These are phyloP conservation scores for Phytophthora boehmeriae DNA, from an alignment of 352 stramenopile genomes.

Conservation along the genomic window DNA sequence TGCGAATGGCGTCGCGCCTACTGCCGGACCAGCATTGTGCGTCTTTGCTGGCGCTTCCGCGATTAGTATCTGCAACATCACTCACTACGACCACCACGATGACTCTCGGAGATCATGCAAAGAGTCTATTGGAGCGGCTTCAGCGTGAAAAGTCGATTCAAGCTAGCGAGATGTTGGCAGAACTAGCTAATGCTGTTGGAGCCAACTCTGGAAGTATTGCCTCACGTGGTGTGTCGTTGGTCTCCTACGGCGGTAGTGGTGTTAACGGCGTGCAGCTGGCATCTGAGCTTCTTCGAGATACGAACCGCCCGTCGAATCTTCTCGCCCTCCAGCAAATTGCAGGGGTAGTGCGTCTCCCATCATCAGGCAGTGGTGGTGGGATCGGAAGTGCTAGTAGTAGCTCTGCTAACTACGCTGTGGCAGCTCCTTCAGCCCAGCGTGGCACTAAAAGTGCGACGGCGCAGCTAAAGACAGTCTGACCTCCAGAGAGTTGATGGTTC, in stretches of 20 bases:
- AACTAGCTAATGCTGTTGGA: conserved; percentile 80
- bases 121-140: conserved; percentile 73
- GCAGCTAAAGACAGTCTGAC: conserved; percentile 73
- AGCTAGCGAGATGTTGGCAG: conserved; percentile 83
- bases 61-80: conserved; percentile 81
- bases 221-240: conserved; percentile 69
- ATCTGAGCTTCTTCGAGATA: conserved; percentile 86
- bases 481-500: conserved; percentile 86
- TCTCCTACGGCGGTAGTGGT: conserved; percentile 81
- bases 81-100: conserved; percentile 75
- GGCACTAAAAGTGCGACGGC: conserved; percentile 47
- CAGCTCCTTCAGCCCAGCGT: conserved; percentile 37
- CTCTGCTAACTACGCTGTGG: conserved; percentile 39
- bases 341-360: conserved; percentile 42
- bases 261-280: conserved; percentile 89
- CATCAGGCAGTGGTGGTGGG: conserved; percentile 29
- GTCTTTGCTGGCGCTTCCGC: conserved; percentile 74
- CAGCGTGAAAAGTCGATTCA: conserved; percentile 88
- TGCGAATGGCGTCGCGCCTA: conserved; percentile 84
- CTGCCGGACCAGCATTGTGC: conserved; percentile 87
- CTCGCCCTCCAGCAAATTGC: conserved; percentile 47
- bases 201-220: conserved; percentile 77
- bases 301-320: conserved; percentile 77
- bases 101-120: conserved; percentile 69
- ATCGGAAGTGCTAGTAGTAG: conserved; percentile 29